A percentile compares a stretch with the other conserved stretches of the same genome.
Conservation (phyloP, 2,329 filamentous ascomycete species). For the Raffaelea arxii region DNA sequence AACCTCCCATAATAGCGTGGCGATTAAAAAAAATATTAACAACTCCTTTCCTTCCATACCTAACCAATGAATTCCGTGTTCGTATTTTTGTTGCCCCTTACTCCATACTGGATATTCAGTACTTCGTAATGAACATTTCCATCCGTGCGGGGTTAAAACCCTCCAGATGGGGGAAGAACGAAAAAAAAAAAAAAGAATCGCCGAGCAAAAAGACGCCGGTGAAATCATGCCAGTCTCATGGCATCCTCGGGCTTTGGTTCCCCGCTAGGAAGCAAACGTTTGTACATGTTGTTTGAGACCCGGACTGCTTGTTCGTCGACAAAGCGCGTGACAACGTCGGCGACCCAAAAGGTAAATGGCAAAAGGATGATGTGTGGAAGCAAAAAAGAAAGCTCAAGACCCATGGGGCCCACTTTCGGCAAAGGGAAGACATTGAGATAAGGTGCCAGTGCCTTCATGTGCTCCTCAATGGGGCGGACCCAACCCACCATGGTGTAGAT, state of each 20-base stretch:
- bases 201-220: too few relatives aligned
- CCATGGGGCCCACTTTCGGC: conserved; percentile 45
- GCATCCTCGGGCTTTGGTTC: conserved; percentile 5
- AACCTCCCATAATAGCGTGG: too few relatives aligned
- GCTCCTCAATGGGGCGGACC: conserved; percentile 24
- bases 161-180: too few relatives aligned
- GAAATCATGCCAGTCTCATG: conserved; percentile 9
- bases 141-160: too few relatives aligned
- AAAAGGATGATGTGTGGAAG: conserved; percentile 49
- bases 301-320: conserved; percentile 53
- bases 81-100: too few relatives aligned
- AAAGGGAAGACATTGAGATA: conserved; percentile 50
- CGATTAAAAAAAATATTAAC: too few relatives aligned
- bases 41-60: too few relatives aligned
- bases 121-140: too few relatives aligned
- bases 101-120: too few relatives aligned
- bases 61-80: too few relatives aligned
- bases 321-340: conserved; percentile 43
- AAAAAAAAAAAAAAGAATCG: too few relatives aligned
- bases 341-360: conserved; percentile 48
- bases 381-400: conserved; percentile 51
- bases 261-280: conserved; percentile 15
- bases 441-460: conserved; percentile 35
- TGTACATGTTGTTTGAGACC: conserved; percentile 48
- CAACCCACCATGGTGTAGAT: conserved; percentile 54